These are phyloP conservation scores for Bryoerythrophyllum caledonicum DNA, from an alignment of 225 moss, liverwort and hornwort genomes.

Conservation along the genomic window DNA sequence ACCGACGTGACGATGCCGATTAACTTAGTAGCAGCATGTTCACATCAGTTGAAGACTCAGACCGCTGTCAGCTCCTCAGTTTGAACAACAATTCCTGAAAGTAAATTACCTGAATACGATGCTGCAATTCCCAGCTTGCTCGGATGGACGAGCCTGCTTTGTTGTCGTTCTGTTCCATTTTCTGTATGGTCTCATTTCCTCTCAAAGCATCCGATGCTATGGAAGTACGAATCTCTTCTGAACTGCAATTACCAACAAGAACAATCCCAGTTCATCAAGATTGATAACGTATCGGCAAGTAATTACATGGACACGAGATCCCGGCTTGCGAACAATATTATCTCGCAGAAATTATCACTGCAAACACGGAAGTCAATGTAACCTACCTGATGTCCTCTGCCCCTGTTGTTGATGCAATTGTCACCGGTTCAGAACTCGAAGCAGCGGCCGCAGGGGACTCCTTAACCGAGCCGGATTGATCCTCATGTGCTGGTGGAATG, in stretches of 20 bases:
- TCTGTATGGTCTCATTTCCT: constrained; percentile 35
- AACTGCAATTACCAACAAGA: constrained; percentile 5
- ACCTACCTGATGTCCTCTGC: constrained; percentile 25
- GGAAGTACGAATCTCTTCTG: background rate
- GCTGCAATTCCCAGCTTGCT: constrained; percentile 36
- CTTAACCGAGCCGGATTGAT: background rate
- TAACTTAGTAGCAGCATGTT: background rate
- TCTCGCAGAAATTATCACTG: background rate
- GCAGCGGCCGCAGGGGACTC: background rate
- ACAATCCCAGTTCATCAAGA: background rate
- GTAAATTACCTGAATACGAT: constrained; percentile 32
- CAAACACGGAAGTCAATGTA: background rate
- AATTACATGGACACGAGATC: background rate
- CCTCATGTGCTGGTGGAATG: background rate
- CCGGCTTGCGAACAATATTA: background rate
- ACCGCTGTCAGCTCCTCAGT: background rate
- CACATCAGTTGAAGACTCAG: background rate
- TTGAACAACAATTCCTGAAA: background rate
- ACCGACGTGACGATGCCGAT: background rate
- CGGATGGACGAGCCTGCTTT: constrained; percentile 30
- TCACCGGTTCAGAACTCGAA: background rate
- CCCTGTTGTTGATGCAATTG: background rate
- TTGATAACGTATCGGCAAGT: background rate
- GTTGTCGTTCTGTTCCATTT: constrained; percentile 46
- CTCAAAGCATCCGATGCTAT: constrained; percentile 34